phyloP scores from a whole-genome alignment of 805 yeast genomes.

The Myxozyma melibiosi region DNA sequence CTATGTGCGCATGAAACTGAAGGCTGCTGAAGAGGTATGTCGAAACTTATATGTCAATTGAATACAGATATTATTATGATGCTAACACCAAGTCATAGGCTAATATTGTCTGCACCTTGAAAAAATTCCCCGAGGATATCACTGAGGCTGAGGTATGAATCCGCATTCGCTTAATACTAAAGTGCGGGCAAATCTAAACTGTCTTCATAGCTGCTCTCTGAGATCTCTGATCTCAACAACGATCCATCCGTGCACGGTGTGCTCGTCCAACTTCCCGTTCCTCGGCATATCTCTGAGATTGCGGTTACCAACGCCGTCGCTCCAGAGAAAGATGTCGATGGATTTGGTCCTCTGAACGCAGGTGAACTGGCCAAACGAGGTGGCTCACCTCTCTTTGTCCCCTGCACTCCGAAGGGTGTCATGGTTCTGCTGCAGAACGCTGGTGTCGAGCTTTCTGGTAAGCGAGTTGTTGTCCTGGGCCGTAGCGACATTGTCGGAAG shows the following conservation, averaged over 20 bases:
- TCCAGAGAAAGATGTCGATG: conserved; percentile 89
- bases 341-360: conserved; percentile 83
- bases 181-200: not conserved
- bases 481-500: conserved; percentile 95
- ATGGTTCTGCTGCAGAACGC: conserved; percentile 74
- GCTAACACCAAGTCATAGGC: conserved; percentile 45
- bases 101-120: conserved; percentile 65
- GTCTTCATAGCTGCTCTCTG: conserved; percentile 47
- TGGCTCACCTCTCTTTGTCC: conserved; percentile 79
- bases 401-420: conserved; percentile 95
- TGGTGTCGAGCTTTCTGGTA: conserved; percentile 69
- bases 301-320: conserved; percentile 75
- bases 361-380: conserved; percentile 89
- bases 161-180: not conserved
- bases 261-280: conserved; percentile 88
- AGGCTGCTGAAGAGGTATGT: conserved; percentile 74
- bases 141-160: conserved; percentile 55
- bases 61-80: not conserved
- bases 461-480: conserved; percentile 88
- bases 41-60: not conserved
- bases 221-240: conserved; percentile 65
- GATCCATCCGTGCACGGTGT: conserved; percentile 85
- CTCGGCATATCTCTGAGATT: conserved; percentile 75
- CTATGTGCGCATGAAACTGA: conserved; percentile 87
- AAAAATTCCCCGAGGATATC: conserved; percentile 64